Base-by-base conservation (phyloP, 2,329 filamentous ascomycete species). In the Penicillium sp. region DNA sequence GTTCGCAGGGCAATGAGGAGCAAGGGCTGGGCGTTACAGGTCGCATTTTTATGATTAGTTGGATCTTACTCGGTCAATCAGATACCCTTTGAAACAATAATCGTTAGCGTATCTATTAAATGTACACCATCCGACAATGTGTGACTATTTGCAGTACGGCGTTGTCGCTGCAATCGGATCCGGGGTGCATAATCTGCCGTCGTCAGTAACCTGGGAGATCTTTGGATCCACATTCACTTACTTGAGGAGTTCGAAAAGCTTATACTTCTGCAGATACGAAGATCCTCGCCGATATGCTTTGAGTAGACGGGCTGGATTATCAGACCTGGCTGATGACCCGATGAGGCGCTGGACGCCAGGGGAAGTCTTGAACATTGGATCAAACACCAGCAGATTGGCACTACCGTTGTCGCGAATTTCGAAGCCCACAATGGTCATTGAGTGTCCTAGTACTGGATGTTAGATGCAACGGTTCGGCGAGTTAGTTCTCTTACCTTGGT, bases 401-500 rank as follows among this genome's bases (percentile, higher is more conserved):
- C 74, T 72, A 22, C 86, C 86, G 49, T 85, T 77, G 27, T 69
- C 73, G 23, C 77, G 79, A 54, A 79, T 80, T 67, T 96, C 89
- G 22, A 95, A 76, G 0, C 91, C 91, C 44, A 97, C 76, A 42
- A 97, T 89, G 0, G 89, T 95, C 73, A 95, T 76, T 1, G 90
- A 96, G 66, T 97, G 91, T 2, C 89, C 88, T 77, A 22, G 1
- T 7, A n/a, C 16, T n/a, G 31, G 32, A 29, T 36, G 16, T 54
- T 42, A 50, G 45, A 42, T 8, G 14, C 2, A 16, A 2, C 14
- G 2, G 10, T 6, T 6, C 5, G 8, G 3, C 8, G 9, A 28
- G n/a, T 27, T 37, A 22, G 9, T 11, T 23, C 11, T 47, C 67
- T 48, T 71, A 82, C 83, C 85, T 54, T 82, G 81, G 58, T 93